Base-by-base conservation (phyloP, 2,329 filamentous ascomycete species). In the Akanthomyces muscarius region DNA sequence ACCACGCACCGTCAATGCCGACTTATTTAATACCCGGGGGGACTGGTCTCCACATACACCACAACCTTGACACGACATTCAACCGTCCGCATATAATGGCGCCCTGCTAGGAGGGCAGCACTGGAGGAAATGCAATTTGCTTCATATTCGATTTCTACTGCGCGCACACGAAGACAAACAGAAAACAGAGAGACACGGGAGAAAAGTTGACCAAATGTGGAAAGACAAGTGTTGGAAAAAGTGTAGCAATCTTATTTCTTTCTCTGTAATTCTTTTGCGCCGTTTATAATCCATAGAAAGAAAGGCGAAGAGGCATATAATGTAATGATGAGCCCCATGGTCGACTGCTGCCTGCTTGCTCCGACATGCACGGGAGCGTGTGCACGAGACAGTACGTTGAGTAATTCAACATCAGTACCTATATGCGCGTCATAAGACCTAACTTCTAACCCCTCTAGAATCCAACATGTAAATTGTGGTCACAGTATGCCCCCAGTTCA, bases 1-100 rank as follows among this genome's bases (percentile, higher is more conserved):
- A 42, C 50, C 50, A 54, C 11, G 53, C 18, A 61, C 28, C 25
- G 57, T 60, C 57, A 60, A 60, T 60, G 57, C 57, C 57, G 57
- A 51, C 57, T 33, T 21, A 51, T 51, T 51, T 60, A 60, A 60
- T 60, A 52, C 36, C 57, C 57, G 36, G 36, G 57, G 56, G 47
- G n/a, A 52, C 57, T 44, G 57, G 57, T 51, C 23, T 44, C 21
- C 18, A 59, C 14, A 44, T n/a, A 30, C 18, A 52, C 50, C 50
- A 54, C 41, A 44, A 53, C 50, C 50, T 61, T 33, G 30, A 60
- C 13, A 61, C 41, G 50, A 61, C 58, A 54, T 54, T 61, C 58
- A 53, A 54, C 50, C 50, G 50, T 53, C 50, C 53, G 50, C 48
- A 61, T 53, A 45, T 54, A 61, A 53, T 48, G 45, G 30, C 54